A percentile compares a stretch with the other conserved stretches of the same genome.
Evolutionary conservation across 1,284 basidiomycete genomes (phyloP).

Genomic region (Austroboletus niveus): DNA sequence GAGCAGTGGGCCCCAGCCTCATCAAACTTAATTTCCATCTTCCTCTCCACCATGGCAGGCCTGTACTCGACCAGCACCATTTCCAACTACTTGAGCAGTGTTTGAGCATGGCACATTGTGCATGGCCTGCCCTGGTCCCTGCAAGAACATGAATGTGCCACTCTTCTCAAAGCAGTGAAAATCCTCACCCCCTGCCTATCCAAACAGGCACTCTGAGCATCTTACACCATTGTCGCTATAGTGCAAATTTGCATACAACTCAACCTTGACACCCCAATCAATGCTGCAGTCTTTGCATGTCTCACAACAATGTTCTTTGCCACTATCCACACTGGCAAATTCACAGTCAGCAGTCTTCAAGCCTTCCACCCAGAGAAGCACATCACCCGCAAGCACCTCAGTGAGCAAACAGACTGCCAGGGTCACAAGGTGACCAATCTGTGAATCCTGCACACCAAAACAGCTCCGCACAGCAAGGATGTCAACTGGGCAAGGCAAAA

Average conservation of each 20-base stretch:
- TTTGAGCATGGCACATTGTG: too few species aligned
- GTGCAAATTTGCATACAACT: conserved; percentile 8
- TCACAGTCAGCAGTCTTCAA: conserved; percentile 23
- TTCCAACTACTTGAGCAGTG: too few species aligned
- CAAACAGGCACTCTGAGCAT: conserved; percentile 19
- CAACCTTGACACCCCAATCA: conserved; percentile 11
- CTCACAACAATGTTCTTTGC: conserved; percentile 36
- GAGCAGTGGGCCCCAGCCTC: not conserved
- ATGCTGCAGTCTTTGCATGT: conserved; percentile 35
- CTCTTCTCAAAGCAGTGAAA: conserved; percentile 23
- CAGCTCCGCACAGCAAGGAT: too few species aligned
- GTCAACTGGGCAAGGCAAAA: too few species aligned
- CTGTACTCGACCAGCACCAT: too few species aligned
- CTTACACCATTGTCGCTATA: conserved; percentile 14
- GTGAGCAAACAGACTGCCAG: too few species aligned
- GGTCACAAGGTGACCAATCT: too few species aligned
- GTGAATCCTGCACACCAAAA: too few species aligned
- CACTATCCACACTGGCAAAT: conserved; percentile 31
- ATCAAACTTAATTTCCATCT: not conserved
- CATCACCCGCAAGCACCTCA: too few species aligned
- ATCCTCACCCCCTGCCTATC: conserved; percentile 18
- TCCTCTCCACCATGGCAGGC: conserved; percentile 5
- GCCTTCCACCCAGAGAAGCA: too few species aligned
- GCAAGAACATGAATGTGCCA: conserved; percentile 16
- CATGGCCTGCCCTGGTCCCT: conserved; percentile 13